phyloP scores from a whole-genome alignment of 2,329 filamentous ascomycete genomes.

The Beauveria pseudobassiana region DNA sequence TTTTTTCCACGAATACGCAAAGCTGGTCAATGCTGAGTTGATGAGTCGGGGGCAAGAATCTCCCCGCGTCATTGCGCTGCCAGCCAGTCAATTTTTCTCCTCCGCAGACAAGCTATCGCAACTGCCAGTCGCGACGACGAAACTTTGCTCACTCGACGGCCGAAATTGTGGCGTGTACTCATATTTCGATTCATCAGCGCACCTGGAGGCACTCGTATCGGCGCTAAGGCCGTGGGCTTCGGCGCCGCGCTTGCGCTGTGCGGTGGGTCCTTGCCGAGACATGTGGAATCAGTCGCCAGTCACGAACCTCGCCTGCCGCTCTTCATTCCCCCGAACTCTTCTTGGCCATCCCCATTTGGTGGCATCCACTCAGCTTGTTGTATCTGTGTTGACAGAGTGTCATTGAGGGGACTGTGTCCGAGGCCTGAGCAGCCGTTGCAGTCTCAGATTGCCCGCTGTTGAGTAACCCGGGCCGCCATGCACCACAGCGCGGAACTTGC shows the following conservation, averaged over 20 bases:
- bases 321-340: conserved; percentile 14
- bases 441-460: background rate
- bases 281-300: background rate
- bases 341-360: background rate
- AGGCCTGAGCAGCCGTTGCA: background rate
- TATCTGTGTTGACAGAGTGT: background rate
- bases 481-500: conserved; percentile 6
- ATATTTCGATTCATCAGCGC: background rate
- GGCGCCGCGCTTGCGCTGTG: too few species aligned
- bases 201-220: background rate
- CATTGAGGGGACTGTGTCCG: background rate
- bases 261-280: too few species aligned
- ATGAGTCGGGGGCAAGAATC: background rate
- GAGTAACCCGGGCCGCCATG: conserved; percentile 2
- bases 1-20: too few species aligned
- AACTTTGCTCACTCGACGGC: background rate
- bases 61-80: background rate
- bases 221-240: too few species aligned
- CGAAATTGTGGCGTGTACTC: background rate
- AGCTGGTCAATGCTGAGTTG: too few species aligned
- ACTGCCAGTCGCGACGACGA: background rate
- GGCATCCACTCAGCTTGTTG: background rate
- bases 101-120: background rate
- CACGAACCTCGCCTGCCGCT: conserved; percentile 14
- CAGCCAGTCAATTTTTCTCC: background rate